Base-by-base conservation (phyloP, 371 early-diverging fungal genomes). In the Thermomucor indicae-seudaticae region DNA sequence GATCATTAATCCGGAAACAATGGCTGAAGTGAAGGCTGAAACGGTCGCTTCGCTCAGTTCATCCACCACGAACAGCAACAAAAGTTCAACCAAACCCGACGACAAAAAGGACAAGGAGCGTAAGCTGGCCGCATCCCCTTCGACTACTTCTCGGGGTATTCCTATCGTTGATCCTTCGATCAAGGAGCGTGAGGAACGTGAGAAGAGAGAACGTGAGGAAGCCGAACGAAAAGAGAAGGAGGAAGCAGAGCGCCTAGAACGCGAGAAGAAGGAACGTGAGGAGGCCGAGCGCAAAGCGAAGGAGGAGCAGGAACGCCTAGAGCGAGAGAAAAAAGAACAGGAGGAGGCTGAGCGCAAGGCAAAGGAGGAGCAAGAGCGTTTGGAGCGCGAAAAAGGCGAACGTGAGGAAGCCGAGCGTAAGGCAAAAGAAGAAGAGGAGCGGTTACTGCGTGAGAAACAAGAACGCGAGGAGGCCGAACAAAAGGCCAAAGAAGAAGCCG, bases 1-100 rank as follows among this genome's bases (percentile, higher is more conserved):
- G 39, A 92, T 92, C 57, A 81, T 86, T 43, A 78, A 90, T 56
- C 92, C 92, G 0, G 71, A 75, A 3, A 89, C 88, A 24, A 83
- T 77, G 57, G 68, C 82, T 47, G 83, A 84, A 41, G 76, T 89
- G 54, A 76, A 83, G 57, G 62, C 82, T 20, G 54, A 68, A 17
- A 43, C 60, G 23, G 30, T 67, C 6, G 52, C 58, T 11, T 34
- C 60, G 23, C 38, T 50, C 50, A 62, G 30, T 42, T 58, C 58
- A 40, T 62, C 57, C 5, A 32, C 48, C 22, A n/a, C 58, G 64
- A n/a, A 41, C 44, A 32, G 57, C 58, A 7, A 46, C 53, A n/a
- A 49, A 45, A 47, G 48, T 53, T 57, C 60, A 58, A 11, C 43
- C 56, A 47, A 65, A 56, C 34, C 66, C 49, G 32, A 59, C 37